phyloP scores from a whole-genome alignment of 1,284 basidiomycete species.

The Trametes pubescens region DNA sequence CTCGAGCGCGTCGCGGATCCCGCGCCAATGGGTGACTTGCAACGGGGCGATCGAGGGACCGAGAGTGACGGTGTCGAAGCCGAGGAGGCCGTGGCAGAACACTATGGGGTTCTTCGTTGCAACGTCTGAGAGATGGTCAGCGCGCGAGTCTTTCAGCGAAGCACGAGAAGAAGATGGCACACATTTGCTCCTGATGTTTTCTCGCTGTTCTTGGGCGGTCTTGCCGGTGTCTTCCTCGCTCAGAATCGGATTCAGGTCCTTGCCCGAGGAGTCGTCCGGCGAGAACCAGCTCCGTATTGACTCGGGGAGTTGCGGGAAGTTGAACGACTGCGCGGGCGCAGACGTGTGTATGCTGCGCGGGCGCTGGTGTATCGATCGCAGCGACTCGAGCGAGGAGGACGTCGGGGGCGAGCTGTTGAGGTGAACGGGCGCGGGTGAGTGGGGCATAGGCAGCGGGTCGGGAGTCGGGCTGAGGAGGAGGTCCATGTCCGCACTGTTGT shows the following conservation, averaged over 20 bases:
- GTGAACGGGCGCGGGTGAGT: conserved; percentile 39
- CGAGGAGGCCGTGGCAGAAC: conserved; percentile 93
- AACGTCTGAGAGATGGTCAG: conserved; percentile 55
- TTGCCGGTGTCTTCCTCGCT: conserved; percentile 66
- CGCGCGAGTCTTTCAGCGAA: not conserved
- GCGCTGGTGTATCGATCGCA: conserved; percentile 63
- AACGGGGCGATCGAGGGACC: conserved; percentile 79
- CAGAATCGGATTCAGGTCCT: conserved; percentile 58
- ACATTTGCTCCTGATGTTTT: conserved; percentile 76
- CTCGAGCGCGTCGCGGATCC: conserved; percentile 91
- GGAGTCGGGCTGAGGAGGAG: conserved; percentile 43
- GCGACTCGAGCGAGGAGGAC: conserved; percentile 66
- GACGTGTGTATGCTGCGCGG: conserved; percentile 43
- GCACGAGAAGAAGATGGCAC: conserved; percentile 40
- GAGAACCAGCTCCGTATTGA: conserved; percentile 63
- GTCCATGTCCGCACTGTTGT: conserved; percentile 38
- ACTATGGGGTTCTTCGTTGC: conserved; percentile 86
- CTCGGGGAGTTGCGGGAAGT: conserved; percentile 34
- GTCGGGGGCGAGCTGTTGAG: conserved; percentile 38
- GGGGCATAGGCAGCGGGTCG: conserved; percentile 38
- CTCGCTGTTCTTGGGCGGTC: conserved; percentile 60
- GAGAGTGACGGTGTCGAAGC: conserved; percentile 83
- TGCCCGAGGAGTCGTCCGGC: conserved; percentile 49
- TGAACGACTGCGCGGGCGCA: conserved; percentile 36
- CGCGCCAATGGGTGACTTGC: conserved; percentile 93